These are phyloP conservation scores for Saccharomyces jurei DNA, from an alignment of 805 yeast genomes.

Conservation along the genomic window DNA sequence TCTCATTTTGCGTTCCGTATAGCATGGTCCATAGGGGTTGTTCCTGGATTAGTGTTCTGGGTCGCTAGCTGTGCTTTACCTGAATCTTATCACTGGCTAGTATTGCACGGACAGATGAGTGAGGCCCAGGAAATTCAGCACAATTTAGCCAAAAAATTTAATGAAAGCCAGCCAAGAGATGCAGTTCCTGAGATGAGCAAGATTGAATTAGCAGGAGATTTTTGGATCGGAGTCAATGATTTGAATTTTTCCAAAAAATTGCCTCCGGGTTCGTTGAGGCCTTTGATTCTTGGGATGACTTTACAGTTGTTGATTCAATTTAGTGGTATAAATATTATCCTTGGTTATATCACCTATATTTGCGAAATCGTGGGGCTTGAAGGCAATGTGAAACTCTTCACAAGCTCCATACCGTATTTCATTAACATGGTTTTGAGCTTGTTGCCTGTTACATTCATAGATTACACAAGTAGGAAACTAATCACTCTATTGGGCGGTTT, in stretches of 20 bases:
- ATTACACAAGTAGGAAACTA: constrained; percentile 41
- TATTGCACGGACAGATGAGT: constrained; percentile 29
- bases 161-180: constrained; percentile 1
- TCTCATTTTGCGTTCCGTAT: constrained; percentile 50
- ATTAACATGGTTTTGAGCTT: constrained; percentile 36
- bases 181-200: background rate
- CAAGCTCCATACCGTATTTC: constrained; percentile 36
- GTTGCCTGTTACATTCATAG: constrained; percentile 38
- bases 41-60: constrained; percentile 43
- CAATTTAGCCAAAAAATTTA: constrained; percentile 25
- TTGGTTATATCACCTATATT: constrained; percentile 38
- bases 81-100: constrained; percentile 56
- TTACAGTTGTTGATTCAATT: constrained; percentile 39
- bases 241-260: background rate
- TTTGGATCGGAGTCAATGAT: background rate
- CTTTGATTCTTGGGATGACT: constrained; percentile 24
- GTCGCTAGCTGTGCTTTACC: constrained; percentile 35
- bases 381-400: constrained; percentile 27
- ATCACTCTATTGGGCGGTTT: constrained; percentile 37
- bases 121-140: constrained; percentile 32
- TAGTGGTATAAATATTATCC: constrained; percentile 37
- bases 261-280: background rate
- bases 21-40: constrained; percentile 52
- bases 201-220: background rate
- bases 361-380: constrained; percentile 42